Evolutionary conservation across 345 rosid species (phyloP).

Genomic region (Arabidopsis thaliana): TAIR10.1 NC_003076.8:852001-852500

Average conservation of each 20-base stretch:
- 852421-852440: slow-evolving; percentile 51
- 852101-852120: slow-evolving; percentile 48
- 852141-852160: slow-evolving; percentile 91
- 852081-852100: not conserved
- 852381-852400: slow-evolving; percentile 99
- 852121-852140: slow-evolving; percentile 80
- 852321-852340: not conserved
- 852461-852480: not conserved
- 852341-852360: slow-evolving; percentile 26
- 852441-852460: slow-evolving; percentile 11
- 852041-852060: slow-evolving; percentile 55
- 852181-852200: slow-evolving; percentile 89
- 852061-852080: slow-evolving; percentile 28
- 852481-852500: not conserved
- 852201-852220: slow-evolving; percentile 62
- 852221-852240: slow-evolving; percentile 60
- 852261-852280: slow-evolving; percentile 95
- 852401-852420: slow-evolving; percentile 96
- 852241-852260: slow-evolving; percentile 87
- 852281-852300: slow-evolving; percentile 43
- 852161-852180: slow-evolving; percentile 85
- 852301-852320: slow-evolving; percentile 23
- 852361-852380: slow-evolving; percentile 62
- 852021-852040: slow-evolving; percentile 79
- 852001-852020: slow-evolving; percentile 90